Evolutionary conservation across 2,329 filamentous ascomycete species (phyloP), one percentile per base, ranked within the genome.

Genomic region (Aspergillus unguis): DNA sequence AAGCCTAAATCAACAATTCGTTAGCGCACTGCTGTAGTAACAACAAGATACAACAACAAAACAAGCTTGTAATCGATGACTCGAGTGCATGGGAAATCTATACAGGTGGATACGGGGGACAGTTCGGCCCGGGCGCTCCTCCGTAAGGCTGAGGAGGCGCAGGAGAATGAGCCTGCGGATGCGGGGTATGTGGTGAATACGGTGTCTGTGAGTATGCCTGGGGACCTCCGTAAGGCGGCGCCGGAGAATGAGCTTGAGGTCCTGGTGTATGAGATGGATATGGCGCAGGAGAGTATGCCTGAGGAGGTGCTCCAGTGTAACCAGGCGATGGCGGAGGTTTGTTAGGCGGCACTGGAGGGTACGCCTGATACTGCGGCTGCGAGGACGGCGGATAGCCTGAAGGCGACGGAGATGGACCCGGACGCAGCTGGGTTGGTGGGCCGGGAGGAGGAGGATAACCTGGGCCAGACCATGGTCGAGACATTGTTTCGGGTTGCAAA

Each of bases 251-350:
- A 32, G 54, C 53, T 40, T 65, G 64, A n/a, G 54, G 62, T n/a
- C 47, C 44, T 32, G 59, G 65, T 35, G 61, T 65, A 37, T 59
- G 57, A 31, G 61, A 54, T 36, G 69, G 67, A 50, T 71, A 72
- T 46, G 71, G 58, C 50, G 70, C 66, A 52, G 73, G 73, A 38
- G 73, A 67, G 51, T 74, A 74, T 44, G 74, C 71, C 40, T 71
- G 70, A 17, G 60, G 63, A 46, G 65, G 71, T 32, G 57, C 53
- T 10, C 56, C 62, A 26, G 54, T 54, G 52, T 66, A 67, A 29
- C 50, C 48, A 29, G 42, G 52, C 11, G 52, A 50, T 29, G 69
- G 68, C 9, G 56, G 40, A 7, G 68, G 66, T 49, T 65, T 62
- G 28, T 62, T 62, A 6, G 57, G 57, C 43, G 69, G 63, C 49